Evolutionary conservation across 2,329 filamentous ascomycete genomes (phyloP), one percentile per base, ranked within the genome.

Genomic region (Septoria petroselini): DNA sequence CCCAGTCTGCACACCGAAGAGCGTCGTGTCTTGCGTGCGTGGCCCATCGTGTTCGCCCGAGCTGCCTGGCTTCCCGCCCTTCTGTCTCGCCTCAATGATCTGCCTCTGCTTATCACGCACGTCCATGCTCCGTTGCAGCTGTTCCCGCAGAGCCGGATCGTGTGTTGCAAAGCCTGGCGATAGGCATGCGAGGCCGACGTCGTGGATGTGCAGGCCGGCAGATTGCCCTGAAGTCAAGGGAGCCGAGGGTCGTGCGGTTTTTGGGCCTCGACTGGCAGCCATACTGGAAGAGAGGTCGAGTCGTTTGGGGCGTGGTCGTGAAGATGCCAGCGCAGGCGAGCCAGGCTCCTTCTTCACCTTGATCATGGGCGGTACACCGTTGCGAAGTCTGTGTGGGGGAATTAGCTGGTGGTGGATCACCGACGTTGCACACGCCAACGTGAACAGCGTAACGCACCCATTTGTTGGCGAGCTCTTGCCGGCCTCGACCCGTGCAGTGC

Each of bases 141-240:
- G 91, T 70, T 95, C 89, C 66, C 93, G 85, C 89, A 96, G 94
- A 15, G 86, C 81, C n/a, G 93, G 91, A 70, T 98, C 90, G 62
- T 97, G 88, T 12, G 93, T 97, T 59, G 94, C 84, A 65, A 98
- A 97, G 46, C 93, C 93, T 0, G 93, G 93, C 2, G 93, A 97
- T 48, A 98, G 76, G 65, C 93, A 98, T 34, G 91, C 91, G 49
- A 97, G 78, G 50, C 93, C 93, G 19, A 97, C 87, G 70, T 96
- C 89, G 63, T 95, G 90, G 65, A 97, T 91, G 34, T 80, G 87
- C 30, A 93, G 73, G 17, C 84, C 81, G 38, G 78, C 78, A 51
- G 73, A 78, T 54, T 94, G 88, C 60, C 88, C 81, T 18, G 84
- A 85, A 7, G 88, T 93, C 70, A 94, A 75, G 30, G 80, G 80